Base-by-base conservation (phyloP, 2,329 filamentous ascomycete species). In the Aspergillus carbonarius region DNA sequence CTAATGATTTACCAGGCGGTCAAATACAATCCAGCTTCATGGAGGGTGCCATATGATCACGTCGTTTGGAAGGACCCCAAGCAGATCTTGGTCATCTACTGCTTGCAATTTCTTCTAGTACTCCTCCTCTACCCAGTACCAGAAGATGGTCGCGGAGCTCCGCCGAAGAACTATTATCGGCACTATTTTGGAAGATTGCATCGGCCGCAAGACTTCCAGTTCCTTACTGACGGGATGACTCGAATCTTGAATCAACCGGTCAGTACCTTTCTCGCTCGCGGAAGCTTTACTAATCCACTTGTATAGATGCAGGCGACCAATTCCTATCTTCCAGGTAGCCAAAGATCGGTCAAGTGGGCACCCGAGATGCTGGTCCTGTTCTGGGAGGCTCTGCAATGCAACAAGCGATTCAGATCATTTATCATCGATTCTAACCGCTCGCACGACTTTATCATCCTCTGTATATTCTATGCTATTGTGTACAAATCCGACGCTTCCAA, bases 331-430 rank as follows among this genome's bases (percentile, higher is more conserved):
- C 92, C 93, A 0, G 91, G 92, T 4, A 89, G 88, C 39, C 91
- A 96, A 68, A 85, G 89, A 49, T 85, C 89, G 0, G 81, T 91
- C 54, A 91, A 91, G 70, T 96, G 93, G 83, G 92, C 93, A 0
- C 93, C 95, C 1, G 95, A 99, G 76, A 96, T 96, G 79, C 88
- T 98, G 56, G 95, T 97, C 84, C 82, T 99, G 2, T 97, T 98
- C 72, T 99, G 95, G 95, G 95, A 99, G 78, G 87, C 92, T 37
- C 86, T 95, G 4, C 95, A 99, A 75, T 97, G 93, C 82, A 99
- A 99, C 78, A 98, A 96, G 77, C 85, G 93, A 59, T 99, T 99
- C 78, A 85, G 95, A 32, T 92, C 92, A 1, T 99, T 97, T 75
- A 95, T 99, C 69, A 93, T 98, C 63, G 95, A 99, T 68, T 98